These are phyloP conservation scores for Naganishia liquefaciens DNA, from an alignment of 1,284 basidiomycete species.

Conservation along the genomic window DNA sequence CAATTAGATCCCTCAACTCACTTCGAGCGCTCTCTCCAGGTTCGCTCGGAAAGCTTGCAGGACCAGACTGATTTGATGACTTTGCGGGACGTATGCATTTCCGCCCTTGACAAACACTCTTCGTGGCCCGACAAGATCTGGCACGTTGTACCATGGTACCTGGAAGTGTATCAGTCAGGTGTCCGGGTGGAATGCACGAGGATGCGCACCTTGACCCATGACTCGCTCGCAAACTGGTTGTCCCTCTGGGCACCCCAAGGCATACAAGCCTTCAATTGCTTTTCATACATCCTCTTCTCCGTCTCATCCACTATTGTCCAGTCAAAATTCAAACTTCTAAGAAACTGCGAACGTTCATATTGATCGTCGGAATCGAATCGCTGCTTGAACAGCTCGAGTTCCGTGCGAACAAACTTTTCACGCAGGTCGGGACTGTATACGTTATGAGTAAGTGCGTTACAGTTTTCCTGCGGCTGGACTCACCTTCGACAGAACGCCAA, in stretches of 20 bases:
- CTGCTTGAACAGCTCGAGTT: conserved; percentile 78
- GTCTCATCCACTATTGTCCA: conserved; percentile 66
- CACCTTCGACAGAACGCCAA: conserved; percentile 95
- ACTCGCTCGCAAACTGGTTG: conserved; percentile 21
- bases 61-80: conserved; percentile 82
- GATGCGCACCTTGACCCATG: conserved; percentile 22
- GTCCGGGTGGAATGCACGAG: too few species aligned
- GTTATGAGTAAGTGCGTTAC: neutral
- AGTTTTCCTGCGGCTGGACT: conserved; percentile 49
- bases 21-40: conserved; percentile 78
- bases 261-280: conserved; percentile 43
- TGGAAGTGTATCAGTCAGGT: conserved; percentile 35
- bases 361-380: conserved; percentile 74
- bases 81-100: conserved; percentile 84
- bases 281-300: conserved; percentile 59
- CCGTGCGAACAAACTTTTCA: conserved; percentile 84
- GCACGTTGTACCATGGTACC: conserved; percentile 84
- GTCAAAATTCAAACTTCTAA: conserved; percentile 73
- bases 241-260: conserved; percentile 36
- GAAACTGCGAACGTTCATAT: conserved; percentile 68
- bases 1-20: conserved; percentile 48
- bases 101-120: conserved; percentile 77
- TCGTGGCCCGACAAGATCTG: conserved; percentile 86
- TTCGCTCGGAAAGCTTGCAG: conserved; percentile 80
- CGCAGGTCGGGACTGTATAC: conserved; percentile 79